Base-by-base conservation (phyloP, 805 yeast species). In the Candida railenensis region DNA sequence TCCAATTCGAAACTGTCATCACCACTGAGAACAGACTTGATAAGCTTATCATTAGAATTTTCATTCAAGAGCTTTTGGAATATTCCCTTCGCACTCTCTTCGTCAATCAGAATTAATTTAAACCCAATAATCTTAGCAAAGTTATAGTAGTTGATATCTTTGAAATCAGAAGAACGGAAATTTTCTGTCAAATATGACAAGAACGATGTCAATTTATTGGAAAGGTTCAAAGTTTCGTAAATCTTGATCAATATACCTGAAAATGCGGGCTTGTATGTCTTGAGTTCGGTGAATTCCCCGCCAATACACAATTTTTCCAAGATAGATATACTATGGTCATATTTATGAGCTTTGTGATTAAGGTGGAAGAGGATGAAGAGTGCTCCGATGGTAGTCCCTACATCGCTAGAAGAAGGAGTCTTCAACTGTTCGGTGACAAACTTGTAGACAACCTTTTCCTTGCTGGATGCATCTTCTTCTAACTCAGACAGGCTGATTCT, bases 191-290 rank as follows among this genome's bases (percentile, higher is more conserved):
- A 42, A 44, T 55, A 53, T 4, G 19, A 11, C 34, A 40, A 25
- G 14, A 28, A 28, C 5, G 37, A 12, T 4, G 52, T 42, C 40
- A 77, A 62, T 16, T 76, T 54, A 2, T 56, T 57, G 1, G 50
- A 44, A 20, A 67, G 66, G 37, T 77, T 74, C 38, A 73, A 60
- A 11, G 59, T 49, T 50, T 79, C 84, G 58, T 77, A 80, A 4
- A 83, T 56, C 12, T 78, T 67, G 8, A 77, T 66, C 22, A 82
- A 61, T 3, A 76, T 63, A 22, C 81, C 79, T 34, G 77, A 67
- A 39, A 85, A 58, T 3, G 80, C 78, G 2, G 87, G 84, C 37
- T 57, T 41, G 2, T 69, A 16, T 9, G 39, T 7, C 21, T 11
- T 16, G 39, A 19, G 12, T 20, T 36, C 39, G 4, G 39, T 14